Evolutionary conservation across 108 stramenopile species (phyloP), one percentile per base, ranked within the genome.

Genomic region (Nitzschia sp.): DNA sequence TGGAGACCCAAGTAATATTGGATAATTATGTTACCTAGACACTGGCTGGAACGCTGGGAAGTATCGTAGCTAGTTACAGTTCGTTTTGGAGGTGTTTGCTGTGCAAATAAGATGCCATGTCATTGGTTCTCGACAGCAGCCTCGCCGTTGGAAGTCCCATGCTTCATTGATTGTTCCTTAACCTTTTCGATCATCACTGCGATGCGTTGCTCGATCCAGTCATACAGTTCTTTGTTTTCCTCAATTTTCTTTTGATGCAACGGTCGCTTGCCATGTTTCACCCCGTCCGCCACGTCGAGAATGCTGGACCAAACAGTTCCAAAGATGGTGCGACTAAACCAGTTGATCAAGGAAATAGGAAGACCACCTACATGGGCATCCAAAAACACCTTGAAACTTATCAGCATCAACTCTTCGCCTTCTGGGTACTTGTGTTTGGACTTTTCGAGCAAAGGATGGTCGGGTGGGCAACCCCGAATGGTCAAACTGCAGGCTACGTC

Each of bases 281-380:
- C 76, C 53, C 84, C 82, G 48, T 88, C 83, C 0, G 86, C 89
- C 51, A 88, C 81, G 12, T 68, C 63, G 37, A 91, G 55, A 40
- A 91, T 67, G 71, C 57, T 79, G 10, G 73, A 64, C 86, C 86
- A 91, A 57, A 83, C 60, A 43, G 72, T 60, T 19, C 83, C 85
- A 29, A 91, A 75, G 0, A 80, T 83, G 6, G 77, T 79, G 8
- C 83, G 68, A 1, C 85, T 76, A 48, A 80, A 55, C 63, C 87
- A 88, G 69, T 91, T 88, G 48, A 87, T 73, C 26, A 88, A 57
- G 20, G 75, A 68, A 51, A 77, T 67, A 20, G 89, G 89, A 51
- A 90, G 54, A 0, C 67, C 56, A 22, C 38, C 19, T 14, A 85
- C 39, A 34, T 88, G 65, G 0, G 82, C 68, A 61, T 88, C 75